Percentiles rank a stretch among this genome's conserved stretches.
Conservation (phyloP, 257 asterid genomes). For the Solanum dulcamara region DNA sequence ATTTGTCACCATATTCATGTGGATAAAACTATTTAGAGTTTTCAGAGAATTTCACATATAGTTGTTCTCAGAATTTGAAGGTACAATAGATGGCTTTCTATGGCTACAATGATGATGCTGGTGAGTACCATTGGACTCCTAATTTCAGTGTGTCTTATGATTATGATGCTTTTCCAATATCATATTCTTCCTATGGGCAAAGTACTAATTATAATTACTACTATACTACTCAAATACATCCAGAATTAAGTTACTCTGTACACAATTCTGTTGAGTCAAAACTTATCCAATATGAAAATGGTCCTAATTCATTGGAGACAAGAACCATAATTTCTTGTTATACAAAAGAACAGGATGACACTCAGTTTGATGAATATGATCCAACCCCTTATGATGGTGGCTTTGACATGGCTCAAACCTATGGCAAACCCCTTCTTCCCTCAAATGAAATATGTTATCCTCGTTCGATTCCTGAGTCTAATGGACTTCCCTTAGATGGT, state of each 20-base stretch:
- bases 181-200: slow-evolving; percentile 1
- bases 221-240: slow-evolving; percentile 1
- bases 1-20: background rate
- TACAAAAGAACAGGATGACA: slow-evolving; percentile 13
- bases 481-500: background rate
- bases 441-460: slow-evolving; percentile 63
- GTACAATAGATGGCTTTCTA: slow-evolving; percentile 39
- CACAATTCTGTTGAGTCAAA: slow-evolving; percentile 21
- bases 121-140: slow-evolving; percentile 27
- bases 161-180: slow-evolving; percentile 7
- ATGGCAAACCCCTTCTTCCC: slow-evolving; percentile 76
- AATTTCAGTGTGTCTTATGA: background rate
- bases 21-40: background rate
- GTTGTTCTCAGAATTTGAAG: background rate
- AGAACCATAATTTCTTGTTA: slow-evolving; percentile 22
- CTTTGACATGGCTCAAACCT: slow-evolving; percentile 38
- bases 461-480: slow-evolving; percentile 17
- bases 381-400: slow-evolving; percentile 79
- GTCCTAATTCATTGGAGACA: slow-evolving; percentile 18
- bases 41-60: background rate
- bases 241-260: slow-evolving; percentile 8
- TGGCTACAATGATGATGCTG: slow-evolving; percentile 24
- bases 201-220: slow-evolving; percentile 1
- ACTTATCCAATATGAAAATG: slow-evolving; percentile 17
- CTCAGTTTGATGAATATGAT: slow-evolving; percentile 50